phyloP scores from a whole-genome alignment of 1,284 basidiomycete species.

The Ustilago esculenta region DNA sequence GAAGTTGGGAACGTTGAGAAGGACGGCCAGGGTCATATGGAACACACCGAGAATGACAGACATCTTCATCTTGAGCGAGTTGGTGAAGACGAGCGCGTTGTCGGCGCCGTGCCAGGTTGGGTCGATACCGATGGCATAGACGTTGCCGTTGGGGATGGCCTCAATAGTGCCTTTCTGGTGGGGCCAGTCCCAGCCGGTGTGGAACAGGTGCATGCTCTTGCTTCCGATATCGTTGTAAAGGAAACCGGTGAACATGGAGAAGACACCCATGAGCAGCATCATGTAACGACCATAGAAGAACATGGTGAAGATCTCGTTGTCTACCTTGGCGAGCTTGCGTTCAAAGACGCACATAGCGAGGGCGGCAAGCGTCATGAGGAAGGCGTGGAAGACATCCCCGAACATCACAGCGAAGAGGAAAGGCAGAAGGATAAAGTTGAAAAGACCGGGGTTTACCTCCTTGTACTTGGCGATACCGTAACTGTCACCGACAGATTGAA shows the following conservation, averaged over 20 bases:
- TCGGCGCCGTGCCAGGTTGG: slow-evolving; percentile 94
- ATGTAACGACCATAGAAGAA: slow-evolving; percentile 99
- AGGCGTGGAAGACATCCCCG: slow-evolving; percentile 96
- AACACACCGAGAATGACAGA: slow-evolving; percentile 95
- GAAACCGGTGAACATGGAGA: slow-evolving; percentile 91
- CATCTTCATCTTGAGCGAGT: slow-evolving; percentile 99
- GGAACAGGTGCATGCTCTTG: slow-evolving; percentile 86
- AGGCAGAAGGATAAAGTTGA: slow-evolving; percentile 93
- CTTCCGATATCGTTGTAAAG: slow-evolving; percentile 99
- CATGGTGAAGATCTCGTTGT: slow-evolving; percentile 87
- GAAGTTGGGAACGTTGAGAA: slow-evolving; percentile 94
- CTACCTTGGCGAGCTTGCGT: slow-evolving; percentile 78
- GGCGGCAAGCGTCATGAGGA: slow-evolving; percentile 82
- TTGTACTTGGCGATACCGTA: slow-evolving; percentile 96
- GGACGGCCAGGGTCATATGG: slow-evolving; percentile 98
- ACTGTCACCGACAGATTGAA: slow-evolving; percentile 97
- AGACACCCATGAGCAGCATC: slow-evolving; percentile 94
- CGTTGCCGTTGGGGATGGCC: slow-evolving; percentile 71
- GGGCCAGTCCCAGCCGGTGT: slow-evolving; percentile 88
- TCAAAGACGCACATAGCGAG: slow-evolving; percentile 86
- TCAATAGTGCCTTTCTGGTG: slow-evolving; percentile 64
- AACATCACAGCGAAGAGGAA: slow-evolving; percentile 99
- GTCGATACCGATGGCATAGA: slow-evolving; percentile 93
- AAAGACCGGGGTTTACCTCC: slow-evolving; percentile 96
- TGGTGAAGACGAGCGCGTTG: slow-evolving; percentile 91